These are phyloP conservation scores for Astrocystis sublimbata DNA, from an alignment of 495 filamentous ascomycete species.

Conservation along the genomic window DNA sequence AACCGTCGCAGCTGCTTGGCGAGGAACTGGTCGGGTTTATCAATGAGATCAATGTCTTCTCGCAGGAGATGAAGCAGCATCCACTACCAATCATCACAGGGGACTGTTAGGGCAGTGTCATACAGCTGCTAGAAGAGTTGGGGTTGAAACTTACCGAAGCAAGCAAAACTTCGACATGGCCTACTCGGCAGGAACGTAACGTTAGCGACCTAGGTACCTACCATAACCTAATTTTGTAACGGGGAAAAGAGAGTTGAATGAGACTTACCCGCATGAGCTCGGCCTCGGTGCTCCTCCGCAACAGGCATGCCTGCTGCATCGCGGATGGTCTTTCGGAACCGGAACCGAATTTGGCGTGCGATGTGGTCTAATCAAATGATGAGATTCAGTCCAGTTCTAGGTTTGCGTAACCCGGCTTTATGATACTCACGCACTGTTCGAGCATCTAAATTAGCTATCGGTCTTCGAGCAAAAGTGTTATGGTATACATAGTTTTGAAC, in stretches of 20 bases:
- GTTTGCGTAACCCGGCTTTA: no score
- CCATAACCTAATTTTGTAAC: no score
- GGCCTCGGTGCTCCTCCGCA: constrained; percentile 15
- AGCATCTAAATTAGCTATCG: background rate
- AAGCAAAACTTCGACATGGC: constrained; percentile 31
- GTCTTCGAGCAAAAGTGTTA: background rate
- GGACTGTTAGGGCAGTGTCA: background rate
- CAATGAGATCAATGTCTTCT: background rate
- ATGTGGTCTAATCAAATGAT: constrained; percentile 9
- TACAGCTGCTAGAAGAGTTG: background rate
- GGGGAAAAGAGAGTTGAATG: no score
- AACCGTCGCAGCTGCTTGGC: constrained; percentile 17
- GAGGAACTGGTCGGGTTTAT: constrained; percentile 4
- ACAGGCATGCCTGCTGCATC: constrained; percentile 15
- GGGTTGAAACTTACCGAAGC: background rate
- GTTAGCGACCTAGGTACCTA: background rate
- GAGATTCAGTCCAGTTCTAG: background rate
- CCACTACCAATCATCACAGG: constrained; percentile 11
- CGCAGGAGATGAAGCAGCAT: constrained; percentile 18
- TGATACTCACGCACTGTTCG: background rate
- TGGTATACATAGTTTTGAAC: background rate
- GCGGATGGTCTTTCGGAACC: constrained; percentile 22
- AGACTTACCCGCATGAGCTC: constrained; percentile 24
- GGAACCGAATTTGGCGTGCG: constrained; percentile 18
- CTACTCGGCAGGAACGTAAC: background rate